These are phyloP conservation scores for Planoprotostelium fungivorum DNA, from an alignment of 78 protist genomes.

Conservation along the genomic window DNA sequence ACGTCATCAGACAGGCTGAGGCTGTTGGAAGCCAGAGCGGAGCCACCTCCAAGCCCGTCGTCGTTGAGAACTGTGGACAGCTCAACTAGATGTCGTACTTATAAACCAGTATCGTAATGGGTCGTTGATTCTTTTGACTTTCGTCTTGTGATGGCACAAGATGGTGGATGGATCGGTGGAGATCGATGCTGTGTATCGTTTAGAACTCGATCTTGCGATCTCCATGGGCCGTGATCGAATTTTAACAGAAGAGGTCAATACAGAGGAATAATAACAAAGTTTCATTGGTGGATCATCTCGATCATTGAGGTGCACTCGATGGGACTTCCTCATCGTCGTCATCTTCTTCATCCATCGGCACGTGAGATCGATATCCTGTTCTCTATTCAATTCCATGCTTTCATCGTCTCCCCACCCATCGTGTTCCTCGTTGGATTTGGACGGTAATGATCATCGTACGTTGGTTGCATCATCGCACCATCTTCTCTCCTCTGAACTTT, in stretches of 20 bases:
- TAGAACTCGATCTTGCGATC: no score
- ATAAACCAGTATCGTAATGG: no score
- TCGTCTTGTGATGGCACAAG: no score
- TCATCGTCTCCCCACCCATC: not conserved
- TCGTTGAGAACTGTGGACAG: slow-evolving; percentile 43
- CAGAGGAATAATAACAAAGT: no score
- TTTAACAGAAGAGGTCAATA: no score
- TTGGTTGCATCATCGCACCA: not conserved
- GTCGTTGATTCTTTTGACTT: no score
- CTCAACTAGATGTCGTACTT: no score
- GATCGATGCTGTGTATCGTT: no score
- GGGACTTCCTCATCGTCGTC: not conserved
- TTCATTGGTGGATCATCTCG: no score
- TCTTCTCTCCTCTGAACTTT: not conserved
- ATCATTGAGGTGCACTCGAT: not conserved
- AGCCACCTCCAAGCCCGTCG: slow-evolving; percentile 27
- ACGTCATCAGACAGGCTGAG: slow-evolving; percentile 57
- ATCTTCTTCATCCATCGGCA: not conserved
- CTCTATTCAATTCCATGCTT: not conserved
- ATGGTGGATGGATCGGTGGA: no score
- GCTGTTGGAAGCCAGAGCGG: slow-evolving; percentile 44
- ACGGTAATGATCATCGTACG: not conserved
- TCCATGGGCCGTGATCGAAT: no score
- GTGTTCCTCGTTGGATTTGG: not conserved
- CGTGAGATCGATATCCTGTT: not conserved